phyloP scores from a whole-genome alignment of 2,329 filamentous ascomycete genomes.

The Monilinia polystroma region DNA sequence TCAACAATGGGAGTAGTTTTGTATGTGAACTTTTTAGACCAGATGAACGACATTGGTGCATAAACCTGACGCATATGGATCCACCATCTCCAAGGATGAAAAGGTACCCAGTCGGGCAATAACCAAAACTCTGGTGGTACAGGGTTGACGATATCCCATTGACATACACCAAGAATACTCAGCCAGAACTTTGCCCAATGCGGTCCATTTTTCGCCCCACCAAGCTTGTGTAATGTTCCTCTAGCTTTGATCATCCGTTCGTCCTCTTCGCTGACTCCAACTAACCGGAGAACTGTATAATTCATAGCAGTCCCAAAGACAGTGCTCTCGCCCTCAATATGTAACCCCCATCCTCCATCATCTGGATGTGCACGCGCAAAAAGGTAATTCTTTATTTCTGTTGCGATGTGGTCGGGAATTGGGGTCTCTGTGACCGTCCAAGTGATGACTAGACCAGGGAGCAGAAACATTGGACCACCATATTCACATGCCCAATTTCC shows the following conservation, averaged over 20 bases:
- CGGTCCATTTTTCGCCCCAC: constrained; percentile 78
- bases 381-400: constrained; percentile 85
- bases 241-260: constrained; percentile 83
- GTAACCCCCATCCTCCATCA: constrained; percentile 96
- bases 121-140: constrained; percentile 93
- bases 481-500: constrained; percentile 98
- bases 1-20: constrained; percentile 73
- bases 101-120: constrained; percentile 83
- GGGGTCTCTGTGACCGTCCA: constrained; percentile 90
- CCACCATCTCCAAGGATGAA: constrained; percentile 95
- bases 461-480: constrained; percentile 92
- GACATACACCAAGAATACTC: constrained; percentile 73
- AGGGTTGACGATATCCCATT: constrained; percentile 94
- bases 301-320: constrained; percentile 90
- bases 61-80: constrained; percentile 98
- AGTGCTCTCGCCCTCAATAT: constrained; percentile 90
- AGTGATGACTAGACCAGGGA: constrained; percentile 79
- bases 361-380: constrained; percentile 79
- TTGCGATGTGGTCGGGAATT: constrained; percentile 75
- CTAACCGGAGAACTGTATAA: constrained; percentile 75
- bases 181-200: constrained; percentile 99
- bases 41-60: constrained; percentile 85
- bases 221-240: constrained; percentile 76
- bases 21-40: constrained; percentile 77
- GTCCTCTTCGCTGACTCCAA: constrained; percentile 82